phyloP scores from a whole-genome alignment of 208 protist species.

The Endotrypanum monterogeii region DNA sequence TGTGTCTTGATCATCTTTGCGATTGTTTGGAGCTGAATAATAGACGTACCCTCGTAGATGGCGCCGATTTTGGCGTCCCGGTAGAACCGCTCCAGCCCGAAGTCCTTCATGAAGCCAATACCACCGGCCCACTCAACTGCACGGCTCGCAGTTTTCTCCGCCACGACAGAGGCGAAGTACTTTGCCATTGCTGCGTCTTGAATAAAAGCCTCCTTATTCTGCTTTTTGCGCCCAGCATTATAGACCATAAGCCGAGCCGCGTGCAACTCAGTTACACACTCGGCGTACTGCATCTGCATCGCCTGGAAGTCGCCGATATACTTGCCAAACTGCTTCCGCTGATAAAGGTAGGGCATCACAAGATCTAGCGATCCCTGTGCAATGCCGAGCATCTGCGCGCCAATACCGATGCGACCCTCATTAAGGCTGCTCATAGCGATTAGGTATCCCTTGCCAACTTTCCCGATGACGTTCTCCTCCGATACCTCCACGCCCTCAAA shows the following conservation, averaged over 20 bases:
- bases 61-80: conserved; percentile 90
- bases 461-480: conserved; percentile 73
- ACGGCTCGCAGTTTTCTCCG: conserved; percentile 76
- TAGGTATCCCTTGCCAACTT: conserved; percentile 95
- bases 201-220: conserved; percentile 83
- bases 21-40: conserved; percentile 96
- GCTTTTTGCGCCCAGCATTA: conserved; percentile 93
- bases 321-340: conserved; percentile 94
- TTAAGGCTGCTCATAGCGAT: conserved; percentile 95
- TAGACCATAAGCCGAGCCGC: conserved; percentile 89
- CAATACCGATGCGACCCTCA: conserved; percentile 96
- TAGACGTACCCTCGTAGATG: conserved; percentile 96
- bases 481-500: conserved; percentile 91
- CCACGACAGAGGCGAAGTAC: conserved; percentile 88
- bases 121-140: conserved; percentile 95
- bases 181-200: conserved; percentile 97
- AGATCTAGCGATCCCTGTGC: conserved; percentile 83
- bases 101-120: conserved; percentile 96
- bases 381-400: conserved; percentile 93
- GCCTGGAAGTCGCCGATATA: conserved; percentile 94
- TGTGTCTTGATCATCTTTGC: conserved; percentile 87
- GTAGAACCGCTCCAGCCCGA: conserved; percentile 95
- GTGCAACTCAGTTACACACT: conserved; percentile 73
- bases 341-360: conserved; percentile 82
- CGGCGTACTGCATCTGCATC: conserved; percentile 93